These are phyloP conservation scores for Coemansia sp. DNA, from an alignment of 371 early-diverging fungal genomes.

Conservation along the genomic window DNA sequence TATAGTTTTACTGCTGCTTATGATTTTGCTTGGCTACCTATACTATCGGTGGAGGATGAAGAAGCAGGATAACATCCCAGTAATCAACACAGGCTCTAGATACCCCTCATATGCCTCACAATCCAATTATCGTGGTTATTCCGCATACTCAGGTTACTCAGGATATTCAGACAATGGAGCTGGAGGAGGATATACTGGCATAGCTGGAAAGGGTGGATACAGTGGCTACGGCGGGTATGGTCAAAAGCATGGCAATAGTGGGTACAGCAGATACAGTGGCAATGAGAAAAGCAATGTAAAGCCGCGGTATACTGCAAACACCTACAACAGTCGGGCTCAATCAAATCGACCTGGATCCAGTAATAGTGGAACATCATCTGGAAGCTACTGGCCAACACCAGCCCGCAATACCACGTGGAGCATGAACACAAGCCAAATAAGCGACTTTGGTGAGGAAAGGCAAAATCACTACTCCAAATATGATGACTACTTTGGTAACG, in stretches of 20 bases:
- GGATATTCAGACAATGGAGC: not conserved
- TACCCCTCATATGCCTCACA: slow-evolving; percentile 3
- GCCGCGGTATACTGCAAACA: not conserved
- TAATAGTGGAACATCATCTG: not conserved
- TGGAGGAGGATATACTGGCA: slow-evolving; percentile 6
- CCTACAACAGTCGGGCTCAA: not conserved
- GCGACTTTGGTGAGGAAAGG: slow-evolving; percentile 6
- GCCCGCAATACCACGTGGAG: slow-evolving; percentile 9
- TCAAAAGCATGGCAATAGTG: not conserved
- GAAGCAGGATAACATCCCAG: not conserved
- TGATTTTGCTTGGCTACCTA: slow-evolving; percentile 2
- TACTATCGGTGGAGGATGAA: slow-evolving; percentile 6
- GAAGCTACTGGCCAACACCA: slow-evolving; percentile 11
- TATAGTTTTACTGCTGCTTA: not conserved
- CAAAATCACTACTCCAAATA: slow-evolving; percentile 3
- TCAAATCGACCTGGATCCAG: not conserved
- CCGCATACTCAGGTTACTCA: slow-evolving; percentile 3
- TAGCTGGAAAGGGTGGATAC: not conserved
- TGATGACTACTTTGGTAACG: slow-evolving; percentile 3
- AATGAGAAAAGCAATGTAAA: not conserved
- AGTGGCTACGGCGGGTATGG: not conserved
- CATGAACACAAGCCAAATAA: slow-evolving; percentile 8
- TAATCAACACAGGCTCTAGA: not conserved
- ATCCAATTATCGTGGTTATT: not conserved
- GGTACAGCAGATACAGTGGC: not conserved